Conservation (phyloP, 495 filamentous ascomycete genomes). For the Arthonia radiata region DNA sequence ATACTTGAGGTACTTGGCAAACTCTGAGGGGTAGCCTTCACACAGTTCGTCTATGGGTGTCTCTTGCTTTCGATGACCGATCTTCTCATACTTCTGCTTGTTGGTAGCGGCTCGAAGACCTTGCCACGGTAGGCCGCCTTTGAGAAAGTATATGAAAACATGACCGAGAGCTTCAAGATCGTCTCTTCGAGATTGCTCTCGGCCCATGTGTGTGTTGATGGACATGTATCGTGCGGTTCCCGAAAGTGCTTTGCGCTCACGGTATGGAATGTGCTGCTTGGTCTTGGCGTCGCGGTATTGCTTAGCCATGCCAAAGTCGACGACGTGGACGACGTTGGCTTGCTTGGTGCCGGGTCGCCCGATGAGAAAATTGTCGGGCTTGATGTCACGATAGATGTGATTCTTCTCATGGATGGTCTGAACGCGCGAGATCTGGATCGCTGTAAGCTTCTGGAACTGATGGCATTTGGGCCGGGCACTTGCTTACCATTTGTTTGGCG, state of each 20-base stretch:
- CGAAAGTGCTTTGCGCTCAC: slow-evolving; percentile 90
- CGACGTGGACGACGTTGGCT: slow-evolving; percentile 94
- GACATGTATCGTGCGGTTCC: slow-evolving; percentile 98
- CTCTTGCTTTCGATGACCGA: slow-evolving; percentile 98
- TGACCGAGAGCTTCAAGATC: slow-evolving; percentile 91
- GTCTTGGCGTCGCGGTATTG: slow-evolving; percentile 98
- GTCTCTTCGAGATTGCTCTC: slow-evolving; percentile 89
- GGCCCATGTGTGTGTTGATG: slow-evolving; percentile 95
- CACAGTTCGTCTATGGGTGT: slow-evolving; percentile 92
- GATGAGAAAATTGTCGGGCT: slow-evolving; percentile 98
- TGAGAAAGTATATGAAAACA: slow-evolving; percentile 98
- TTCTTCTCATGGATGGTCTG: slow-evolving; percentile 99
- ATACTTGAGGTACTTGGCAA: slow-evolving; percentile 91
- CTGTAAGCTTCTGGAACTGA: slow-evolving; percentile 7
- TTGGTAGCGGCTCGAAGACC: slow-evolving; percentile 97
- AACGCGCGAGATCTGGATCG: slow-evolving; percentile 60
- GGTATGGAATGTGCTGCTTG: slow-evolving; percentile 96
- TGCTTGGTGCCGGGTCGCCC: slow-evolving; percentile 79
- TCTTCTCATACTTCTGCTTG: slow-evolving; percentile 99
- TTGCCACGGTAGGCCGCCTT: slow-evolving; percentile 93
- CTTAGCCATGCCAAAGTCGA: slow-evolving; percentile 99
- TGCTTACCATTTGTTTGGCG: slow-evolving; percentile 88
- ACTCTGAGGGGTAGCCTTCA: slow-evolving; percentile 85
- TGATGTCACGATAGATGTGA: slow-evolving; percentile 97
- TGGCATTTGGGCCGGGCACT: background rate